Evolutionary conservation across 2,329 filamentous ascomycete genomes (phyloP).

Genomic region (Aaosphaeria pasadenensis): DNA sequence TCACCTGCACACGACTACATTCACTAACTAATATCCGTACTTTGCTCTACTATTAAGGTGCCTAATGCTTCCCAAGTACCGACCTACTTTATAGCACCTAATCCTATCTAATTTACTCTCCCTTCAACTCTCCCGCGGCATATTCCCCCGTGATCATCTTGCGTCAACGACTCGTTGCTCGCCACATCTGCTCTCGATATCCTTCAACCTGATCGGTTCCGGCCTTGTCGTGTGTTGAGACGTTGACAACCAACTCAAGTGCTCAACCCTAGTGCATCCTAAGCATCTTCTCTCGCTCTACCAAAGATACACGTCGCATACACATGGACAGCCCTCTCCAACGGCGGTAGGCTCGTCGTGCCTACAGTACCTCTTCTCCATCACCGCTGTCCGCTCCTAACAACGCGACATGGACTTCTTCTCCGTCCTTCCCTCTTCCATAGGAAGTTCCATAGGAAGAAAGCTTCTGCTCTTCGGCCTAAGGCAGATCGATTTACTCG

Average conservation of each 20-base stretch:
- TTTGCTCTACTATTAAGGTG: too few relatives aligned
- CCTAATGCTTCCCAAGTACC: too few relatives aligned
- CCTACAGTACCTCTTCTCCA: slow-evolving; percentile 13
- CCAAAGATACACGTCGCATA: not conserved
- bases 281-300: not conserved
- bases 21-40: too few relatives aligned
- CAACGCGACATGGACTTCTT: slow-evolving; percentile 57
- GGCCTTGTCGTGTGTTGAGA: too few relatives aligned
- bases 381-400: not conserved
- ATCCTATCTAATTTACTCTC: too few relatives aligned
- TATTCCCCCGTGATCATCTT: too few relatives aligned
- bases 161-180: too few relatives aligned
- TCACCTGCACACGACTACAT: too few relatives aligned
- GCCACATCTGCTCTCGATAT: too few relatives aligned
- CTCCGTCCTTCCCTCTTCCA: slow-evolving; percentile 66
- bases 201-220: too few relatives aligned
- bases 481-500: slow-evolving; percentile 78
- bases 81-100: too few relatives aligned
- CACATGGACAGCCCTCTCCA: slow-evolving; percentile 23
- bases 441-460: slow-evolving; percentile 87
- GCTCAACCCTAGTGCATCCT: not conserved
- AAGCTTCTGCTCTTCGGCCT: slow-evolving; percentile 83
- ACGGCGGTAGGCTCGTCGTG: slow-evolving; percentile 26
- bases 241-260: not conserved
- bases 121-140: too few relatives aligned